phyloP scores from a whole-genome alignment of 768 basidiomycete genomes.

The Boletus subparvulus region DNA sequence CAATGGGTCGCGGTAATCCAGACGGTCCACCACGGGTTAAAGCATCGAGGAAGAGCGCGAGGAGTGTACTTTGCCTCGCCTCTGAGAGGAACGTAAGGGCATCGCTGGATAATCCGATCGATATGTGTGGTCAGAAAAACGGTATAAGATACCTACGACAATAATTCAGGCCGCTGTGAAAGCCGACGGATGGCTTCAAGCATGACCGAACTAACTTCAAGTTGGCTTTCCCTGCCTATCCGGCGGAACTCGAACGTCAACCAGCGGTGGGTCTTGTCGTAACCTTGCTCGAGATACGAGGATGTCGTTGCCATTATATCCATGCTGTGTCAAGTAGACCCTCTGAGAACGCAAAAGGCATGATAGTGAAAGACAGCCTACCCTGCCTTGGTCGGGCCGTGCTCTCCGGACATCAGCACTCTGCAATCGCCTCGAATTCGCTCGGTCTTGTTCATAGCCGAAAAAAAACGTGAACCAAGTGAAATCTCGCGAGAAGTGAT shows the following conservation, averaged over 20 bases:
- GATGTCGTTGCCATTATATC: slow-evolving; percentile 89
- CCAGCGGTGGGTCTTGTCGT: slow-evolving; percentile 87
- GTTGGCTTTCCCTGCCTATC: slow-evolving; percentile 67
- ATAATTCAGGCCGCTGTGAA: slow-evolving; percentile 72
- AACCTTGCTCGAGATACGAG: slow-evolving; percentile 81
- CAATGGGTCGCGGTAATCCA: slow-evolving; percentile 88
- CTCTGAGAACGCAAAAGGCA: neutral
- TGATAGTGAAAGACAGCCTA: slow-evolving; percentile 30
- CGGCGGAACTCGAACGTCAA: slow-evolving; percentile 81
- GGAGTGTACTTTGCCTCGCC: slow-evolving; percentile 77
- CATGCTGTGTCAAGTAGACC: slow-evolving; percentile 45
- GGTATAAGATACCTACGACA: slow-evolving; percentile 37
- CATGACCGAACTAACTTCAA: slow-evolving; percentile 67
- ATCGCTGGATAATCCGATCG: slow-evolving; percentile 48
- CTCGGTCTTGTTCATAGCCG: slow-evolving; percentile 84
- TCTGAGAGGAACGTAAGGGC: slow-evolving; percentile 73
- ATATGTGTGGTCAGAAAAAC: neutral
- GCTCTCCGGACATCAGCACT: slow-evolving; percentile 83
- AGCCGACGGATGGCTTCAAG: slow-evolving; percentile 72
- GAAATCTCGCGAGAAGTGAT: slow-evolving; percentile 79
- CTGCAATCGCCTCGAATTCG: slow-evolving; percentile 81
- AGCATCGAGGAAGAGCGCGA: slow-evolving; percentile 81
- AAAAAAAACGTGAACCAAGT: slow-evolving; percentile 75
- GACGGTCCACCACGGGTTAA: slow-evolving; percentile 86
- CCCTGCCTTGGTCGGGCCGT: slow-evolving; percentile 77